A percentile compares a stretch with the other conserved stretches of the same genome.
Evolutionary conservation across 148 eudicot genomes (phyloP).

Genomic region (Persicaria maculosa): DNA sequence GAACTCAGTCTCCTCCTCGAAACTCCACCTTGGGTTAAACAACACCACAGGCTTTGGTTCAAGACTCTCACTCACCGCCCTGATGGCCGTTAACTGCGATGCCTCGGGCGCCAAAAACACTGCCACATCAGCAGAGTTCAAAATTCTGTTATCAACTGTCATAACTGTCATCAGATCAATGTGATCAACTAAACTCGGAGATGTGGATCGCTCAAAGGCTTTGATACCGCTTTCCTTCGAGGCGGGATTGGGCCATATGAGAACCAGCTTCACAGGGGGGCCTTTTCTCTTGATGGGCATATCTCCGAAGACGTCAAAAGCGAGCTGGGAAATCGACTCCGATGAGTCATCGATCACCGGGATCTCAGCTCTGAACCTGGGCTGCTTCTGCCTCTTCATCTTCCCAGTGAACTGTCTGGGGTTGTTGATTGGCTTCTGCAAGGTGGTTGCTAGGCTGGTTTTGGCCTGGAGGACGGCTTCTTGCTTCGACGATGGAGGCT

Average conservation of each 20-base stretch:
- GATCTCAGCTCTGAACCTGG: conserved; percentile 69
- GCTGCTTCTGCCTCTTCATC: conserved; percentile 65
- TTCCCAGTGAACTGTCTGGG: conserved; percentile 53
- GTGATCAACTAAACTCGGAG: conserved; percentile 30
- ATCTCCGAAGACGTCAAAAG: conserved; percentile 47
- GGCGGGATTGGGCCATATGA: conserved; percentile 43
- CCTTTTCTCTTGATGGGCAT: conserved; percentile 49
- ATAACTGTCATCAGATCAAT: conserved; percentile 31
- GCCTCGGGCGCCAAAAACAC: conserved; percentile 74
- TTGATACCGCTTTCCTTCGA: conserved; percentile 30
- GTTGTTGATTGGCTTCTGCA: conserved; percentile 72
- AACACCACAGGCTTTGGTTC: conserved; percentile 61
- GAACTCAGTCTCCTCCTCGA: conserved; percentile 64
- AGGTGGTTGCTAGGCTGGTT: conserved; percentile 51
- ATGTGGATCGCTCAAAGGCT: conserved; percentile 22
- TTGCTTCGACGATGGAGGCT: conserved; percentile 67
- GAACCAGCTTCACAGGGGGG: conserved; percentile 29
- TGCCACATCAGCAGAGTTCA: conserved; percentile 66
- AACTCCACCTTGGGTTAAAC: conserved; percentile 81
- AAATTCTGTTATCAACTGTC: conserved; percentile 35
- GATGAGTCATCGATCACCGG: conserved; percentile 71
- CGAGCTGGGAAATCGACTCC: conserved; percentile 45
- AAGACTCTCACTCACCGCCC: conserved; percentile 42
- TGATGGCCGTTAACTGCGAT: conserved; percentile 45
- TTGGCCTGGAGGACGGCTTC: conserved; percentile 86